Conservation (phyloP, 257 asterid genomes). For the Lithospermum erythrorhizon region DNA sequence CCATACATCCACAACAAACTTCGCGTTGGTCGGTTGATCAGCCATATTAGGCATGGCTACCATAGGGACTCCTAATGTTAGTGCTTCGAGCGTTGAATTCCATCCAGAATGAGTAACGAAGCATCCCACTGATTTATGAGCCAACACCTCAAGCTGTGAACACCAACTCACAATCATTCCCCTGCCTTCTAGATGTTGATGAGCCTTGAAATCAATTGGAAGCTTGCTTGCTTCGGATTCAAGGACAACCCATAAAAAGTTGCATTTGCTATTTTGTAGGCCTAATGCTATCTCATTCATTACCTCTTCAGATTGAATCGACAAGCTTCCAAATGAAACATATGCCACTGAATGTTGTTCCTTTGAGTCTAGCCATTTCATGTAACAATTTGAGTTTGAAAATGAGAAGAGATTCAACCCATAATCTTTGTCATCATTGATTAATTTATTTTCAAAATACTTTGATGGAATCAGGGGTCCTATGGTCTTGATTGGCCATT, state of each 20-base stretch:
- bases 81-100: conserved; percentile 21
- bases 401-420: conserved; percentile 8
- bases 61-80: conserved; percentile 17
- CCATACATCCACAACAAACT: conserved; percentile 19
- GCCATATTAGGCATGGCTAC: conserved; percentile 13
- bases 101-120: conserved; percentile 28
- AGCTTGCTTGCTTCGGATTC: conserved; percentile 17
- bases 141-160: conserved; percentile 21
- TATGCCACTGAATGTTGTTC: conserved; percentile 18
- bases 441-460: conserved; percentile 9
- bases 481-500: conserved; percentile 16
- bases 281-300: conserved; percentile 18
- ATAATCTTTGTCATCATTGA: conserved; percentile 11
- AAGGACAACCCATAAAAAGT: conserved; percentile 20
- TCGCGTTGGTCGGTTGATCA: conserved; percentile 19
- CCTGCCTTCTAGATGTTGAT: conserved; percentile 1
- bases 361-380: conserved; percentile 14
- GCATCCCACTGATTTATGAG: conserved; percentile 15
- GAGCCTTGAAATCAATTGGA: neutral
- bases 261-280: conserved; percentile 6
- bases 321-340: conserved; percentile 22
- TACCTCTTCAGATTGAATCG: conserved; percentile 4
- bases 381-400: neutral
- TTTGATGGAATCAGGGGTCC: conserved; percentile 19
- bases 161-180: conserved; percentile 22